These are phyloP conservation scores for Hapsidospora chrysogenum DNA, from an alignment of 495 filamentous ascomycete species.

Conservation along the genomic window DNA sequence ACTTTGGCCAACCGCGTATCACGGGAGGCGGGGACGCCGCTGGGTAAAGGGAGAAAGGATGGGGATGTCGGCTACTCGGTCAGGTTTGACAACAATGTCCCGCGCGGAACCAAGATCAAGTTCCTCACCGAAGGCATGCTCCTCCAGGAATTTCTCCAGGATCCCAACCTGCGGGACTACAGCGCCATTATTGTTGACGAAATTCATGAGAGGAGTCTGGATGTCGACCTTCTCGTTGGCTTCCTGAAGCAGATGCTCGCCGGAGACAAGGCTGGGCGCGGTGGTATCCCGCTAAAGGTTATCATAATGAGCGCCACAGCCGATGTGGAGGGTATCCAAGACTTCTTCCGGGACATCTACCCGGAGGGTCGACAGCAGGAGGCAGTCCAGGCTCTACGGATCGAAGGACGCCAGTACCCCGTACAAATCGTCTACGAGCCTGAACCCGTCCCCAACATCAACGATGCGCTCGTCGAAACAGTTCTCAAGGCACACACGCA, in stretches of 20 bases:
- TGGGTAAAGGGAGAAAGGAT: conserved; percentile 40
- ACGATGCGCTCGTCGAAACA: conserved; percentile 61
- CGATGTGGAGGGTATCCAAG: conserved; percentile 58
- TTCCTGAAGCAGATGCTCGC: conserved; percentile 64
- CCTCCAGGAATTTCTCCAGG: conserved; percentile 80
- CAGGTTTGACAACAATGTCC: conserved; percentile 71
- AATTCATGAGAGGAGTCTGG: conserved; percentile 92
- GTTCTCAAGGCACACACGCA: conserved; percentile 83
- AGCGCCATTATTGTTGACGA: conserved; percentile 89
- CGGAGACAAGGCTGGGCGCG: conserved; percentile 40
- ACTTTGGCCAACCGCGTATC: conserved; percentile 81
- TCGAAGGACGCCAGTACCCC: conserved; percentile 78
- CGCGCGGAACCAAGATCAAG: conserved; percentile 61
- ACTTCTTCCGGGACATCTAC: conserved; percentile 44
- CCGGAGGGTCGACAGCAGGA: neutral
- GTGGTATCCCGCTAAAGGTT: conserved; percentile 64
- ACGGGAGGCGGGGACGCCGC: conserved; percentile 71
- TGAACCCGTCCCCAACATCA: conserved; percentile 64
- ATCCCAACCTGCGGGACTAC: conserved; percentile 70
- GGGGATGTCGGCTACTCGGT: conserved; percentile 86
- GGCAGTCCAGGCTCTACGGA: conserved; percentile 39
- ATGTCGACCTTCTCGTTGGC: conserved; percentile 78
- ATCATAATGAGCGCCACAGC: conserved; percentile 95
- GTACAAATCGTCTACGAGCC: conserved; percentile 66
- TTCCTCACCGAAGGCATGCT: conserved; percentile 96